phyloP scores from a whole-genome alignment of 139 green algal genomes.

The Haematococcus sp. region DNA sequence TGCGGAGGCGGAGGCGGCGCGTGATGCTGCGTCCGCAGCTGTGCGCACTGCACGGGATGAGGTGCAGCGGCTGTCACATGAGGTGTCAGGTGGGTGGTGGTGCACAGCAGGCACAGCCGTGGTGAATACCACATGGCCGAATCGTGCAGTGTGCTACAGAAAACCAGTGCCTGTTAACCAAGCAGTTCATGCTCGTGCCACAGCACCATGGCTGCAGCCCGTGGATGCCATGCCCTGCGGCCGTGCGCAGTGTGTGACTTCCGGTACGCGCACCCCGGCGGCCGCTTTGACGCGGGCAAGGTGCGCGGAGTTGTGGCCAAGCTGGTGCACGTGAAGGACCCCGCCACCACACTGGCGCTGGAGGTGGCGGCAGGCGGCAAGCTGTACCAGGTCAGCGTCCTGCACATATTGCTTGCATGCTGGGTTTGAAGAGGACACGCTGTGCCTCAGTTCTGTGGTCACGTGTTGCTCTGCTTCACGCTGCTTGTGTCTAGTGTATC shows the following conservation, averaged over 20 bases:
- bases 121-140: too few relatives aligned
- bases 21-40: slow-evolving; percentile 25
- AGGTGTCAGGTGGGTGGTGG: slow-evolving; percentile 44
- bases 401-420: background rate
- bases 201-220: background rate
- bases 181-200: too few relatives aligned
- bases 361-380: slow-evolving; percentile 94
- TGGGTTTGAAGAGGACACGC: background rate
- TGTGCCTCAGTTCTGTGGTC: background rate
- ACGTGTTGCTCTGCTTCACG: too few relatives aligned
- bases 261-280: slow-evolving; percentile 15
- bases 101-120: background rate
- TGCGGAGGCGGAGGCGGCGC: slow-evolving; percentile 43
- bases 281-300: slow-evolving; percentile 20
- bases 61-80: slow-evolving; percentile 54
- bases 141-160: too few relatives aligned
- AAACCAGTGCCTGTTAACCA: too few relatives aligned
- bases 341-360: slow-evolving; percentile 69
- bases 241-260: slow-evolving; percentile 11
- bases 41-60: slow-evolving; percentile 46
- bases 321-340: slow-evolving; percentile 80
- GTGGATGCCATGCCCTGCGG: background rate
- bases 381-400: slow-evolving; percentile 80
- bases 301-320: slow-evolving; percentile 74
- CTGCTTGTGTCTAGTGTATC: too few relatives aligned